These are phyloP conservation scores for Ensete glaucum DNA, from an alignment of 176 grass and related monocot species.

Conservation along the genomic window DNA sequence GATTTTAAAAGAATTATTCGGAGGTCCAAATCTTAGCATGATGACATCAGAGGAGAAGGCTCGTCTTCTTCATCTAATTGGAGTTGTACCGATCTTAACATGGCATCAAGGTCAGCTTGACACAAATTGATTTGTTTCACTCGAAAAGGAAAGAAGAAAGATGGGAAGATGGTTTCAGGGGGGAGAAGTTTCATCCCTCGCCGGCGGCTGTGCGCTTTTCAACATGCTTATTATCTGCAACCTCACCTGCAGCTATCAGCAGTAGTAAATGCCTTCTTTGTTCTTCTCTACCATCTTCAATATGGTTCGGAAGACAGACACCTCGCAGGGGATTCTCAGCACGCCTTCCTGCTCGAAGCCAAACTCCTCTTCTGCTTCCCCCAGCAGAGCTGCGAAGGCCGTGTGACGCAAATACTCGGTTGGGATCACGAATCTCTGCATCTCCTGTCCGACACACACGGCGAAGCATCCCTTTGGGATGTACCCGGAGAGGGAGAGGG, in stretches of 20 bases:
- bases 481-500: background rate
- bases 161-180: background rate
- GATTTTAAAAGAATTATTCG: too few species aligned
- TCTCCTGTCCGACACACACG: constrained; percentile 58
- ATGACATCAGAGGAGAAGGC: too few species aligned
- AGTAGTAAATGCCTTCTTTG: constrained; percentile 19
- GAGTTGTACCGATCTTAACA: too few species aligned
- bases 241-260: background rate
- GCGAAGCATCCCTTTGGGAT: constrained; percentile 54
- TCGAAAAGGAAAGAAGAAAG: background rate
- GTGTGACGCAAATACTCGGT: constrained; percentile 55
- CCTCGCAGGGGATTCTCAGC: constrained; percentile 56
- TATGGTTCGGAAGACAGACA: constrained; percentile 49
- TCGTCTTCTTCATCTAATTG: too few species aligned
- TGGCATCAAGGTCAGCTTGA: too few species aligned
- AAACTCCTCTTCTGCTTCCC: constrained; percentile 66
- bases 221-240: background rate
- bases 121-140: too few species aligned
- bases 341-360: constrained; percentile 58
- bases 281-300: constrained; percentile 47
- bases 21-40: too few species aligned
- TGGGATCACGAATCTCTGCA: constrained; percentile 69
- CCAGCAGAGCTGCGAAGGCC: constrained; percentile 53
- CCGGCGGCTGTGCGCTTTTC: background rate
- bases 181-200: constrained; percentile 7